Base-by-base conservation (phyloP, 2,329 filamentous ascomycete genomes). In the Didymella segeticola region DNA sequence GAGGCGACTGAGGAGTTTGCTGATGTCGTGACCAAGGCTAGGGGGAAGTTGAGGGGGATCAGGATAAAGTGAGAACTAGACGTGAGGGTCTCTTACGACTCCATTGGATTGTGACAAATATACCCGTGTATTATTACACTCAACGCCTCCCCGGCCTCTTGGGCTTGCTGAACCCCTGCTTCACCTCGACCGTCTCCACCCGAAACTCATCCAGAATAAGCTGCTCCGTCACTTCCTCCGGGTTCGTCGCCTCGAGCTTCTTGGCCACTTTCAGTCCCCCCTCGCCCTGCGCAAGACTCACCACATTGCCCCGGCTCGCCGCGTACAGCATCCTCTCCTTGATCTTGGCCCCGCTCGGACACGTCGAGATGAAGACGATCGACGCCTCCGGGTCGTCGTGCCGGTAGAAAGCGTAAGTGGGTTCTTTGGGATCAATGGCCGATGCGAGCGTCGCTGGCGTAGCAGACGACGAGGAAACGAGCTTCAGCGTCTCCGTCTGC, bases 311-410 rank as follows among this genome's bases (percentile, higher is more conserved):
- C 63, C 84, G 79, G 53, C 80, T 83, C 47, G 83, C 84, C 20
- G 90, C 89, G 72, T 95, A 95, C 68, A 95, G 76, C 91, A 96
- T 96, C 60, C 90, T 83, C 76, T 89, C 88, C 78, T 91, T 93
- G 78, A 95, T 89, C 76, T 87, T 90, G 46, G 82, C 85, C 23
- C 79, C 83, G 0, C 83, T 78, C 0, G 91, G 91, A 72, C 89
- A 92, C 5, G 90, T 93, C 77, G 92, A 93, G 70, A 95, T 86
- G 78, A 95, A 95, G 5, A 93, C 80, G 41, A 93, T 78, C 2
- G 79, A 82, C 46, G 80, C 77, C 57, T 85, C 64, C 3, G 69
- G 76, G 34, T 82, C 82, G 67, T 88, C 82, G 72, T 86, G 89
- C 23, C 87, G 83, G 79, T 88, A 95, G 71, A 95, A 91, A 6